Evolutionary conservation across 2,329 filamentous ascomycete species (phyloP), one percentile per base, ranked within the genome.

Genomic region (Phyllosticta citriasiana): DNA sequence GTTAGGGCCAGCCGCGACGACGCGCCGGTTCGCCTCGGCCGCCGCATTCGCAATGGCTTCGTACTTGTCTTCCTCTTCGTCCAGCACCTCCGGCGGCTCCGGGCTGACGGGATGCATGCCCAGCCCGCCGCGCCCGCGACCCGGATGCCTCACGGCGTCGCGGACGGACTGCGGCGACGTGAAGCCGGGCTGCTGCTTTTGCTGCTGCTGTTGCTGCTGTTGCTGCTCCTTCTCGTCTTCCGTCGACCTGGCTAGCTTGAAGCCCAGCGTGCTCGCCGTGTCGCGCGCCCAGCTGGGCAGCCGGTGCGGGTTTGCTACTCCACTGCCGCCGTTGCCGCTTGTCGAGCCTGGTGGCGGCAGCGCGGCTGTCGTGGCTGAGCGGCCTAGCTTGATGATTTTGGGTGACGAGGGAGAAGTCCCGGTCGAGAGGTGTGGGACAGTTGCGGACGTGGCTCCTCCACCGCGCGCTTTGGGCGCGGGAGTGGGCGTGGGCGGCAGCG

Each of bases 271-370:
- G 14, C 12, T 22, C 30, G 57, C n/a, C 10, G 57, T 40, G 51
- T 10, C n/a, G 35, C 59, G 53, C 27, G 59, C 60, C 60, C 60
- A 61, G 10, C 54, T 26, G 5, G 60, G 60, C 9, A 61, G 30
- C 26, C 55, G 55, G 30, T 61, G 59, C 40, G 19, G n/a, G 30
- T 61, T 61, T 2, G 59, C 59, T 27, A 61, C 8, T 5, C 59
- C 59, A 2, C 14, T 19, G 52, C n/a, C 58, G 25, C n/a, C 22
- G 19, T 8, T 24, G 24, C 6, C 4, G 7, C 27, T 26, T 27
- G 5, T 54, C 3, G 27, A 30, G 27, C 27, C 27, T 6, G 27
- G 27, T 8, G 27, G 27, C 52, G 33, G 14, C 33, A 40, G 33
- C 10, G 33, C 33, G 14, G 33, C 33, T 10, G 33, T 40, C 33